Conservation (phyloP, 345 rosid species). For the Draba incana region DNA sequence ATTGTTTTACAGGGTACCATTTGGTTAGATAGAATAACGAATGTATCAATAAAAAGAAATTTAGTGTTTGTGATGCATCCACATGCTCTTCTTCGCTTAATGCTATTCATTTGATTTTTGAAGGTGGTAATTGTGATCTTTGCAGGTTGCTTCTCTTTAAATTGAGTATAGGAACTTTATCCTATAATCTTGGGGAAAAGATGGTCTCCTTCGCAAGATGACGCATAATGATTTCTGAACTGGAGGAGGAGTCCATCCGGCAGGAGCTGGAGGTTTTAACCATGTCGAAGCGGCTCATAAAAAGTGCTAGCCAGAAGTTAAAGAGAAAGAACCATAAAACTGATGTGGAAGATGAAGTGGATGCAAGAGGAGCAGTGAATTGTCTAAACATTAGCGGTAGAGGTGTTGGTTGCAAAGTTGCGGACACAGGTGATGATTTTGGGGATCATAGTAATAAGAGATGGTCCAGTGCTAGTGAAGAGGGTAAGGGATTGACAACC, state of each 20-base stretch:
- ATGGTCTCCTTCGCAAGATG: slow-evolving; percentile 13
- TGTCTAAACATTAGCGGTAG: slow-evolving; percentile 75
- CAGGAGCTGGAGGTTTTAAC: slow-evolving; percentile 72
- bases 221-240: slow-evolving; percentile 53
- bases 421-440: slow-evolving; percentile 76
- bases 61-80: neutral
- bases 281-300: slow-evolving; percentile 72
- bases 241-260: slow-evolving; percentile 58
- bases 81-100: neutral
- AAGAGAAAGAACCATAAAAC: slow-evolving; percentile 58
- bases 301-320: slow-evolving; percentile 76
- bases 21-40: neutral
- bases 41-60: neutral
- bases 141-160: slow-evolving; percentile 20
- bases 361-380: slow-evolving; percentile 55
- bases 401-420: slow-evolving; percentile 96
- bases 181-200: slow-evolving; percentile 20
- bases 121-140: neutral
- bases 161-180: slow-evolving; percentile 2
- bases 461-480: slow-evolving; percentile 83
- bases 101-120: slow-evolving; percentile 2
- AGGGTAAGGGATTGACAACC: slow-evolving; percentile 59
- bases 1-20: neutral
- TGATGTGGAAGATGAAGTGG: slow-evolving; percentile 62
- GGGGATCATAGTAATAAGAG: slow-evolving; percentile 77